These are phyloP conservation scores for Microbotryum violaceum DNA, from an alignment of 1,284 basidiomycete genomes.

Conservation along the genomic window DNA sequence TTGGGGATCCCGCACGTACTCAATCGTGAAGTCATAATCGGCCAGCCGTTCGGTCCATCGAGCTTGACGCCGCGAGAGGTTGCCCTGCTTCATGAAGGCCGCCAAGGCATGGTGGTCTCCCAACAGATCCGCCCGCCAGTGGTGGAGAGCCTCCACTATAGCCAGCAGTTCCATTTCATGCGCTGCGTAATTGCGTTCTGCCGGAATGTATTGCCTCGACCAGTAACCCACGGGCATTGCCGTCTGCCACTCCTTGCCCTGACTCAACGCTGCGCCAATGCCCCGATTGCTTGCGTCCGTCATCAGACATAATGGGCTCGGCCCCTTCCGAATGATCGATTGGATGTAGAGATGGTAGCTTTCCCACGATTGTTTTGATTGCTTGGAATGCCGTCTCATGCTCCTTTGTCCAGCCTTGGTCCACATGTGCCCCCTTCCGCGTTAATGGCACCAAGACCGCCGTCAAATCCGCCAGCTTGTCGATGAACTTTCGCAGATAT, in stretches of 20 bases:
- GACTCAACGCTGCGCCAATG: conserved; percentile 12
- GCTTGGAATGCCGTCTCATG: conserved; percentile 34
- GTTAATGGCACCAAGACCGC: conserved; percentile 41
- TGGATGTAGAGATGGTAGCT: conserved; percentile 40
- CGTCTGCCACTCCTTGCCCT: conserved; percentile 11
- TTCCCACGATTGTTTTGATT: conserved; percentile 40
- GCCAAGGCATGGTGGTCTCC: conserved; percentile 35
- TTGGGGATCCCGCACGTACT: conserved; percentile 39
- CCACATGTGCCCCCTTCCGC: not conserved
- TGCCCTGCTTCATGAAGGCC: conserved; percentile 44
- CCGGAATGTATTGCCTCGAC: conserved; percentile 13
- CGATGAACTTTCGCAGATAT: conserved; percentile 44
- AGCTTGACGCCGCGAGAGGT: conserved; percentile 34
- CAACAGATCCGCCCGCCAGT: conserved; percentile 15
- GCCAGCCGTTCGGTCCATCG: conserved; percentile 33
- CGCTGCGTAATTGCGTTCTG: conserved; percentile 22
- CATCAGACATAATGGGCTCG: conserved; percentile 15
- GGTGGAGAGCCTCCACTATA: conserved; percentile 13
- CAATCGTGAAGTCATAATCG: conserved; percentile 40
- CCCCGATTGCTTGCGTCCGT: conserved; percentile 12
- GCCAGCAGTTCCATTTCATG: conserved; percentile 24
- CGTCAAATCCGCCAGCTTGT: too few species aligned
- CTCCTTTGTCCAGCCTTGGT: not conserved
- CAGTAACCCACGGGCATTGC: conserved; percentile 19
- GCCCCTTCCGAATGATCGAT: conserved; percentile 33